Evolutionary conservation across 2,329 filamentous ascomycete species (phyloP).

Genomic region (Davidsoniella neocaledoniae): DNA sequence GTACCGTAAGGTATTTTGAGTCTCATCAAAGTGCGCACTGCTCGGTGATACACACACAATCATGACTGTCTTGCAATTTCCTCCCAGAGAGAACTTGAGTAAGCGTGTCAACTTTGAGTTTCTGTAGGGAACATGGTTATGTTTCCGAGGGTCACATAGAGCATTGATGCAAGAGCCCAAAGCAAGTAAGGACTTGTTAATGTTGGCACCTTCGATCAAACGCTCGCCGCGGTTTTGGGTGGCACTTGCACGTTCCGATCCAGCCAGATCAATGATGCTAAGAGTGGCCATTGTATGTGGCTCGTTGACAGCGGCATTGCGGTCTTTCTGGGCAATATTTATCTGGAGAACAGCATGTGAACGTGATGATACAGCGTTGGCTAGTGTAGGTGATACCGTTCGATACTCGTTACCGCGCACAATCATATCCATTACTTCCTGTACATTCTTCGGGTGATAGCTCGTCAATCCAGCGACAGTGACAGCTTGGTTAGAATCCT

Average conservation of each 20-base stretch:
- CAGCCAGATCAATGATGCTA: constrained; percentile 93
- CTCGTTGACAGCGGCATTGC: constrained; percentile 82
- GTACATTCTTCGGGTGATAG: constrained; percentile 76
- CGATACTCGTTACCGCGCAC: constrained; percentile 85
- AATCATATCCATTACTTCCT: constrained; percentile 99
- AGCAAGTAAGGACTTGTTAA: constrained; percentile 94
- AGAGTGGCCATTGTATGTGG: constrained; percentile 96
- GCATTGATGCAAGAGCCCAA: constrained; percentile 97
- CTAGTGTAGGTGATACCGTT: constrained; percentile 91
- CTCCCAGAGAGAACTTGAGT: constrained; percentile 90
- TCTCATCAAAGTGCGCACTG: constrained; percentile 93
- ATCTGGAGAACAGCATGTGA: constrained; percentile 96
- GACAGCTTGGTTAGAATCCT: constrained; percentile 86
- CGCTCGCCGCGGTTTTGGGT: constrained; percentile 93
- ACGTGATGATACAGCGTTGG: constrained; percentile 91
- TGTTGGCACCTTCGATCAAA: constrained; percentile 86
- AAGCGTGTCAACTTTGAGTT: constrained; percentile 94
- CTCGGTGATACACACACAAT: constrained; percentile 97
- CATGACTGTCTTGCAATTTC: constrained; percentile 99
- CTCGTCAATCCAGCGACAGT: constrained; percentile 83
- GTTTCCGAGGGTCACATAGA: constrained; percentile 79
- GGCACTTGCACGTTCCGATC: constrained; percentile 86
- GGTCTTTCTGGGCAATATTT: constrained; percentile 85
- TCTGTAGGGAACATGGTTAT: constrained; percentile 87
- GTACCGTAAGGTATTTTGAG: constrained; percentile 92